Percentiles rank a stretch among this genome's conserved stretches.
Conservation (phyloP, 306 rosid species). For the Rosa persica region DNA sequence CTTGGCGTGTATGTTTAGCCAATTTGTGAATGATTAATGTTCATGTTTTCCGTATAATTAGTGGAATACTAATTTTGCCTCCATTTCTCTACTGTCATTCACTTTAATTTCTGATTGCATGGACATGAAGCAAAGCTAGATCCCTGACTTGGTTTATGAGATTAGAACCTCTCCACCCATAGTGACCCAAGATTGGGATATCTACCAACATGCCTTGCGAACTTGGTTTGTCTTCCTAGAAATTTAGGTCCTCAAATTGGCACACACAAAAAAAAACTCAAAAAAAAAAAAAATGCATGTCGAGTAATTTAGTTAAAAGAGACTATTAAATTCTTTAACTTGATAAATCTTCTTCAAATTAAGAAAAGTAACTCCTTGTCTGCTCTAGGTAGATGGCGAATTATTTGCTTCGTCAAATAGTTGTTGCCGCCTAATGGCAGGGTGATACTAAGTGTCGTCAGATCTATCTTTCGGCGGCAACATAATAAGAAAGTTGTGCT, state of each 20-base stretch:
- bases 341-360: too few species aligned
- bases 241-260: background rate
- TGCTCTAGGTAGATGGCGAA: too few species aligned
- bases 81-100: background rate
- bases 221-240: background rate
- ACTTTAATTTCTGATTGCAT: conserved; percentile 19
- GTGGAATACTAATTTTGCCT: background rate
- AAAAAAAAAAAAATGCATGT: too few species aligned
- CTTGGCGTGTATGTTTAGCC: conserved; percentile 31
- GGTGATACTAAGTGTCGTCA: too few species aligned
- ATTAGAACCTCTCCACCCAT: conserved; percentile 6
- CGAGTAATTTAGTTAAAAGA: too few species aligned
- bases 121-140: conserved; percentile 27
- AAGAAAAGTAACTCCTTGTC: too few species aligned
- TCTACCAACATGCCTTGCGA: background rate
- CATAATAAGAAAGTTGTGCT: too few species aligned
- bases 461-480: too few species aligned
- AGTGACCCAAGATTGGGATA: background rate
- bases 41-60: background rate
- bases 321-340: too few species aligned
- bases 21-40: conserved; percentile 8
- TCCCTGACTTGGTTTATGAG: conserved; percentile 35
- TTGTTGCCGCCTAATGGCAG: too few species aligned
- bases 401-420: too few species aligned
- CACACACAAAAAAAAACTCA: background rate